Evolutionary conservation across 1,284 basidiomycete species (phyloP), one percentile per base, ranked within the genome.

Genomic region (Tilletia walkeri): DNA sequence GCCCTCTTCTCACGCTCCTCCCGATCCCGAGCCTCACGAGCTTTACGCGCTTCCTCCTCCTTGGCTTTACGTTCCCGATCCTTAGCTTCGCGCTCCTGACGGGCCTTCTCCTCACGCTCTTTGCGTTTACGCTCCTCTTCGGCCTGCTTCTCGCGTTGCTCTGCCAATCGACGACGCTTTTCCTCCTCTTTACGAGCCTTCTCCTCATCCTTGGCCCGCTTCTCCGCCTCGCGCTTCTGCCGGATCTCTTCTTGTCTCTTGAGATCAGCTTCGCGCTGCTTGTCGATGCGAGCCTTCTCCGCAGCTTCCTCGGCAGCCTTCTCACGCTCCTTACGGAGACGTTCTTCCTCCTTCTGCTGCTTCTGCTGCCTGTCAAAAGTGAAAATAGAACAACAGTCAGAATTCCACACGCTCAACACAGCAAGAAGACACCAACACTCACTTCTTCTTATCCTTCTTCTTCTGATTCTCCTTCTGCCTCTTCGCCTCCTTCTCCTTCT

Each of bases 381-480:
- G n/a, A n/a, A 24, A 66, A 36, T 36, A 12, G 34, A 18, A n/a
- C 4, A 34, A 20, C 34, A 68, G 49, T 54, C 30, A 16, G 34
- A 10, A 18, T 20, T 16, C 6, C 16, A 30, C 36, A 12, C 18
- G 50, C 24, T 4, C 50, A 53, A 30, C 9, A 53, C 12, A 30
- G 2, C 10, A 7, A 41, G 14, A 14, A 4, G 14, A 49, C 9
- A 20, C 39, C 2, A 38, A 24, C 36, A 85, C 88, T 41, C 76
- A 93, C 92, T 87, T 90, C 87, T 92, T 92, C 90, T 95, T 95
- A 84, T 95, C 94, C 87, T 98, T 98, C 89, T 98, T 98, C 88
- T 94, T 95, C 88, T 97, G 93, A 85, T 94, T 94, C 85, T 96
- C 93, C 76, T 89, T 92, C 84, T 92, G 90, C 86, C 95, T 95